Evolutionary conservation across 345 rosid species (phyloP), one percentile per base, ranked within the genome.

Genomic region (Moringa oleifera): DNA sequence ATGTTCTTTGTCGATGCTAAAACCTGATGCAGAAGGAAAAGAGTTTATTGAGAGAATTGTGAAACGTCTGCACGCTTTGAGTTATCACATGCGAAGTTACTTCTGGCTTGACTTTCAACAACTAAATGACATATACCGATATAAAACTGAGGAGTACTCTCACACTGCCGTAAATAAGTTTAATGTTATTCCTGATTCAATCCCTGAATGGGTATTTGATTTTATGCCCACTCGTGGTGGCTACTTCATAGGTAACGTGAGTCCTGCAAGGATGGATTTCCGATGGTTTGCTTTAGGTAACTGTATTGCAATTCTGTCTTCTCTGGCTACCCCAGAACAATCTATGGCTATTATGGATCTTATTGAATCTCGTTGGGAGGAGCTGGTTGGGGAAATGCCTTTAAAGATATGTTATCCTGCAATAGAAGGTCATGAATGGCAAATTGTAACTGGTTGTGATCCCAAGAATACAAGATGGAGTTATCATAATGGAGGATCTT

Each of bases 241-340:
- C 47, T 85, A 85, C 76, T 81, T 85, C 58, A 71, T 85, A 11
- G 91, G 91, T 37, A 85, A 85, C 41, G 85, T 85, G 1, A 76
- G 91, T 74, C 91, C 88, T 25, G 91, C 91, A 1, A 79, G 75
- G 71, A 85, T 85, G 91, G 91, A 85, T 61, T 85, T 85, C 53
- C 63, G 90, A 28, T 85, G 90, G 90, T 85, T 85, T 53, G 72
- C 77, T 25, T 71, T 85, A 61, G 90, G 90, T 4, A 85, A 82
- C 24, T 85, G 90, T 69, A 66, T 82, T 15, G 85, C 90, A 18
- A 68, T 80, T 16, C 68, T 85, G 24, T 33, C 84, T 7, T 80
- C 84, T 6, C 81, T 85, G 57, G 85, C 85, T 11, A 85, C 90
- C 2, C 81, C 75, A 0, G 88, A 82, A 59, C 90, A 85, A 67